Conservation (phyloP, 164 flowering plant species). For the Sedum album region DNA sequence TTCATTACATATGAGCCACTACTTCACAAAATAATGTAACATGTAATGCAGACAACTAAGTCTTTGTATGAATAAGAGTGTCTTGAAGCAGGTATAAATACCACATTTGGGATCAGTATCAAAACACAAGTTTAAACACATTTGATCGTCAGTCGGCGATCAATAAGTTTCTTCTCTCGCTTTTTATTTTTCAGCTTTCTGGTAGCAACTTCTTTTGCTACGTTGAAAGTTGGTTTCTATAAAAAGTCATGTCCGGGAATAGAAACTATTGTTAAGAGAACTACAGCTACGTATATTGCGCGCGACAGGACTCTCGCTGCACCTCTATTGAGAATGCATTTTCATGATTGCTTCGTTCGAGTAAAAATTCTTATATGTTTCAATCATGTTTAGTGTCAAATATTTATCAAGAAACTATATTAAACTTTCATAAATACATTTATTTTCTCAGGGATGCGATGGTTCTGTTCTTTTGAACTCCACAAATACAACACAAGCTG, state of each 20-base stretch:
- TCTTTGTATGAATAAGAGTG: background rate
- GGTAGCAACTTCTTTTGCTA: background rate
- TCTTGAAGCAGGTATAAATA: background rate
- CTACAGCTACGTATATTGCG: constrained; percentile 7
- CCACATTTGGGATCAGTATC: background rate
- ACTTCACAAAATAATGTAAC: background rate
- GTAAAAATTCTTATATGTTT: constrained; percentile 1
- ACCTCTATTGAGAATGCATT: constrained; percentile 21
- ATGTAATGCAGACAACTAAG: background rate
- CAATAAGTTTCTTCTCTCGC: background rate
- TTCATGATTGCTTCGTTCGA: constrained; percentile 26
- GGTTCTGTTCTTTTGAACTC: constrained; percentile 5
- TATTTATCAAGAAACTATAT: no score
- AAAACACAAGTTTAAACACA: background rate
- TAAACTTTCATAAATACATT: background rate
- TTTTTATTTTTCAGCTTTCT: background rate
- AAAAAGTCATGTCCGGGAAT: constrained; percentile 16
- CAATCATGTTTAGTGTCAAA: no score
- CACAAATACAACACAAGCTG: background rate
- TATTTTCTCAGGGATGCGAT: background rate
- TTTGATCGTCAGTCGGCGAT: background rate
- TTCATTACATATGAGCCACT: no score
- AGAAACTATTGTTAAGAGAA: constrained; percentile 11
- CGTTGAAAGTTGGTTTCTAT: constrained; percentile 18
- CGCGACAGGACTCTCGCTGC: constrained; percentile 21